phyloP scores from a whole-genome alignment of 2,329 filamentous ascomycete species.

The Ophiosphaerella herpotricha region DNA sequence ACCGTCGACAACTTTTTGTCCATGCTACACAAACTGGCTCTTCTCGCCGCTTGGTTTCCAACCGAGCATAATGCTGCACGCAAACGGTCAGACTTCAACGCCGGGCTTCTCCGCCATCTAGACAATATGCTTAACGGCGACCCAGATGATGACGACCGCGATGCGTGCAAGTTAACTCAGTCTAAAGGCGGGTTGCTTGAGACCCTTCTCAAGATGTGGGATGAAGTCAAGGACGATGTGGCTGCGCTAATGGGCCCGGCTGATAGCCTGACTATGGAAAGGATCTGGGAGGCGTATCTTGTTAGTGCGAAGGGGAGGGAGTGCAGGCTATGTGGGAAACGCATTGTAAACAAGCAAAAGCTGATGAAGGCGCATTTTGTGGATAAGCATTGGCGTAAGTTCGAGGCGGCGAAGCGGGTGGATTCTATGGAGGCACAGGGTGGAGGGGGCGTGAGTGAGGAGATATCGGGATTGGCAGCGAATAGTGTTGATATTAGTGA shows the following conservation, averaged over 20 bases:
- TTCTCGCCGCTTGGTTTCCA: constrained; percentile 19
- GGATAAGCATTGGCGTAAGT: constrained; percentile 12
- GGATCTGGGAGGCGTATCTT: constrained; percentile 15
- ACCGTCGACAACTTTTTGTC: constrained; percentile 7
- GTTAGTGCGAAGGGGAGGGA: constrained; percentile 1
- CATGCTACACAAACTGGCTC: constrained; percentile 12
- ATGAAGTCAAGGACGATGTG: constrained; percentile 15
- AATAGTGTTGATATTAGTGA: too few species aligned
- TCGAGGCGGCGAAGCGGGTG: not conserved
- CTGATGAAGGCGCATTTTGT: constrained; percentile 16
- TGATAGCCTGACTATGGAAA: constrained; percentile 4
- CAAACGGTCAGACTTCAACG: constrained; percentile 11
- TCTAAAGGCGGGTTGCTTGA: constrained; percentile 6
- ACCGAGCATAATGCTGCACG: constrained; percentile 14
- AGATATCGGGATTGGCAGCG: too few species aligned
- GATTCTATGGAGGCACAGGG: too few species aligned
- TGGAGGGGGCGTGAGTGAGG: too few species aligned
- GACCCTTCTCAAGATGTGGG: constrained; percentile 14
- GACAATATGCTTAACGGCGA: constrained; percentile 12
- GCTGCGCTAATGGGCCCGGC: constrained; percentile 7
- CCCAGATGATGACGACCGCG: constrained; percentile 5
- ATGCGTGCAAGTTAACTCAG: not conserved
- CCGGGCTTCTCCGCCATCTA: constrained; percentile 6
- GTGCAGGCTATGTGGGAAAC: constrained; percentile 17
- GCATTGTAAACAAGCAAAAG: constrained; percentile 3